Percentiles rank a stretch among this genome's conserved stretches.
Conservation (phyloP, 176 grass and related monocot genomes). For the Puccinellia tenuiflora region DNA sequence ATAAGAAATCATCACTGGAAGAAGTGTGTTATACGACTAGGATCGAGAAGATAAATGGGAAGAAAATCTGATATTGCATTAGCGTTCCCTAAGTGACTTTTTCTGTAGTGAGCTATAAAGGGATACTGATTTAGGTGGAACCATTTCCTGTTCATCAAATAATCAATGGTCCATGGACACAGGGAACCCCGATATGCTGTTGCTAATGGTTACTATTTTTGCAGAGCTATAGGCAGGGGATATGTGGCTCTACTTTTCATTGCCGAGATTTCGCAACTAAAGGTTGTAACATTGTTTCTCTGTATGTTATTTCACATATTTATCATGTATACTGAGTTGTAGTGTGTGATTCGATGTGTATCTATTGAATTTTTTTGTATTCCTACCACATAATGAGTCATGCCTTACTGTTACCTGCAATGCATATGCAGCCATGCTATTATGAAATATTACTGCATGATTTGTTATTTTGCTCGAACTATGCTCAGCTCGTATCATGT, state of each 20-base stretch:
- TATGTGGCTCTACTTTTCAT: slow-evolving; percentile 52
- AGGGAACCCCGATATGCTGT: neutral
- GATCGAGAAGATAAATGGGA: neutral
- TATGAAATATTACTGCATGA: neutral
- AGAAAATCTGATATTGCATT: neutral
- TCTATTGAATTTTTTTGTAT: neutral
- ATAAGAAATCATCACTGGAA: neutral
- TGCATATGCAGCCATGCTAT: neutral
- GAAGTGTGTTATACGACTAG: neutral
- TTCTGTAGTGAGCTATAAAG: neutral
- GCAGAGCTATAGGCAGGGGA: slow-evolving; percentile 65
- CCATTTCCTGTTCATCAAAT: no score
- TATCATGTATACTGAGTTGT: neutral
- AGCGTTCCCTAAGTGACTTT: neutral
- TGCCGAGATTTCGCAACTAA: slow-evolving; percentile 60
- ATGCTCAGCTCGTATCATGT: neutral
- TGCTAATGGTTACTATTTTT: slow-evolving; percentile 17
- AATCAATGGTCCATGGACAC: neutral
- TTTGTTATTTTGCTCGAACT: neutral
- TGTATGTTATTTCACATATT: neutral
- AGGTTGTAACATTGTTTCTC: slow-evolving; percentile 43
- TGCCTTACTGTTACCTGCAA: neutral
- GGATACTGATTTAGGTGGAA: neutral
- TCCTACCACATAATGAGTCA: neutral
- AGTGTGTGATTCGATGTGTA: neutral